Evolutionary conservation across 495 filamentous ascomycete species (phyloP), one percentile per base, ranked within the genome.

Genomic region (Echria macrotheca): DNA sequence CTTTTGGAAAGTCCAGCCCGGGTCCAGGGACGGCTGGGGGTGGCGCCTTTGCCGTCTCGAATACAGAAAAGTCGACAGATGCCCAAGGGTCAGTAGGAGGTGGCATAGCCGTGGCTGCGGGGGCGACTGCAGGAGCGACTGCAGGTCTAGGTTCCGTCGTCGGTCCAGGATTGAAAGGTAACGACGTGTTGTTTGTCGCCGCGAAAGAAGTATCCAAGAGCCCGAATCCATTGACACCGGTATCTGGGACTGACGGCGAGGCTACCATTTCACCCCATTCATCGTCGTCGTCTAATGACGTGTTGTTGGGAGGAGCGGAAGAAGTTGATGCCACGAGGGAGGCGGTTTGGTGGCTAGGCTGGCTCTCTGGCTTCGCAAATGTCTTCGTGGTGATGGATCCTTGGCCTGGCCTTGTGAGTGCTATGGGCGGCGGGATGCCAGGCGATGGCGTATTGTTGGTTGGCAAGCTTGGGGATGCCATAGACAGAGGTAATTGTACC

Each of bases 251-350:
- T 4, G 49, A 49, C 22, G 76, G 74, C 1, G 76, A 77, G 7
- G 69, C 67, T 1, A 79, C 65, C 74, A 79, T 76, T 47, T 79
- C 76, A 11, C 76, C 76, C 76, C 76, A 79, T 18, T 75, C 73
- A 48, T 75, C 71, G 5, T 70, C 74, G 11, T 75, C 68, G n/a
- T 68, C 65, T 45, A n/a, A n/a, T n/a, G n/a, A n/a, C n/a, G n/a
- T n/a, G n/a, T n/a, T n/a, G n/a, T n/a, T n/a, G n/a, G n/a, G n/a
- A n/a, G n/a, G n/a, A n/a, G n/a, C n/a, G n/a, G n/a, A n/a, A n/a
- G n/a, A n/a, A n/a, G n/a, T n/a, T n/a, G n/a, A n/a, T n/a, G n/a
- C n/a, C n/a, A n/a, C n/a, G n/a, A 52, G 5, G 19, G 10, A 3
- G 19, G 12, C 14, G 14, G 32, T 29, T 31, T 24, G 15, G 33